A percentile compares a stretch with the other conserved stretches of the same genome.
Evolutionary conservation across 176 grass and related monocot genomes (phyloP).

Genomic region (Phoenix roebelenii): DNA sequence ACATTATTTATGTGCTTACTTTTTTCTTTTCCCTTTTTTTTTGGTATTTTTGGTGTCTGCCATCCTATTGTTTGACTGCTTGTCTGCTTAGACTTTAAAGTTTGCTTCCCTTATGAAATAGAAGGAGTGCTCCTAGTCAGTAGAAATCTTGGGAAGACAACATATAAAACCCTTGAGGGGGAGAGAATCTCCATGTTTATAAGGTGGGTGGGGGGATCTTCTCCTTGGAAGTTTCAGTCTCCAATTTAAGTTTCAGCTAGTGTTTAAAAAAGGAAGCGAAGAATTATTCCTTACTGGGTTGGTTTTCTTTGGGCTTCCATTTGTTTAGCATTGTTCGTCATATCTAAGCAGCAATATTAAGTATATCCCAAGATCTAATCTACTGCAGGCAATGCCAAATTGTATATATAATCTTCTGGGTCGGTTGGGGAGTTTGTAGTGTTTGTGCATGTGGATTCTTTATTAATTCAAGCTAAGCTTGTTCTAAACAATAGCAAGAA

Average conservation of each 20-base stretch:
- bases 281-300: conserved; percentile 27
- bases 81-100: conserved; percentile 62
- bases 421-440: not conserved
- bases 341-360: conserved; percentile 8
- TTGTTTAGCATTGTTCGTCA: conserved; percentile 29
- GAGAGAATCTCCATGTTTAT: conserved; percentile 16
- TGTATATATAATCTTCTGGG: conserved; percentile 4
- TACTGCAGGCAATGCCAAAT: conserved; percentile 15
- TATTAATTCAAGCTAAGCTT: conserved; percentile 17
- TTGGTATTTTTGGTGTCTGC: conserved; percentile 12
- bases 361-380: conserved; percentile 19
- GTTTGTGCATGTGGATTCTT: not conserved
- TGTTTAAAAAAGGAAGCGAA: conserved; percentile 5
- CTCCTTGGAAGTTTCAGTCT: too few relatives aligned
- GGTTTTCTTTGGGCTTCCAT: conserved; percentile 23
- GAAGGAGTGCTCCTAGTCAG: conserved; percentile 33
- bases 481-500: conserved; percentile 11
- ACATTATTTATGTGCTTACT: conserved; percentile 25
- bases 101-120: conserved; percentile 35
- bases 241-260: not conserved
- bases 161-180: conserved; percentile 21
- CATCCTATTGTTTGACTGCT: conserved; percentile 55
- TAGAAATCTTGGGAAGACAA: conserved; percentile 47
- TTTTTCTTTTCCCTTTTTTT: conserved; percentile 1
- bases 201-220: not conserved